Evolutionary conservation across 768 basidiomycete genomes (phyloP), one percentile per base, ranked within the genome.

Genomic region (Lentinula sp.): DNA sequence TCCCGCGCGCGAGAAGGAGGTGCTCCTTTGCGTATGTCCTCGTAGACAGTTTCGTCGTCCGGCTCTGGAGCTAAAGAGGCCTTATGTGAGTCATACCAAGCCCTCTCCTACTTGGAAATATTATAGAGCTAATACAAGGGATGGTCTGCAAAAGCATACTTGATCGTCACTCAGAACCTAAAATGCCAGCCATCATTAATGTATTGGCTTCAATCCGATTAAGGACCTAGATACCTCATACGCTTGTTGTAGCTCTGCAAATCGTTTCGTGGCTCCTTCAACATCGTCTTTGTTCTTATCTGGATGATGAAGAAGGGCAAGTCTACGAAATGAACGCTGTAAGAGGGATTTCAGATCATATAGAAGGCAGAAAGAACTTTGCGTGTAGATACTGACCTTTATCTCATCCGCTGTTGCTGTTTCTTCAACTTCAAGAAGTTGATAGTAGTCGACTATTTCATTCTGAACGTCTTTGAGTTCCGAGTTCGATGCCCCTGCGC

Each of bases 11-110:
- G 72, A 66, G 80, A 70, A 18, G 83, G 78, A 35, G 83, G 81
- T 43, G 80, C 79, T 15, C 95, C 95, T 61, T 76, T 82, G 55
- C 85, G 83, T 59, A 98, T 88, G 67, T 94, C 90, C 63, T 97
- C 88, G 66, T 93, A 91, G 15, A 96, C 87, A 2, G 80, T 83
- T 48, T 89, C 86, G 48, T 90, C 91, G 70, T 95, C 95, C 45
- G 92, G 84, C 67, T 91, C 89, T 2, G 90, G 89, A 16, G 79
- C 76, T 6, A 94, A 79, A 28, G 90, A 89, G 32, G 89, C 86
- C 61, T 88, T 86, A 71, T 98, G 96, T 4, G 86, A 86, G 73
- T 99, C 97, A 73, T 99, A 99, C 92, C 95, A 99, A 48, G 97
- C 95, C 66, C 97, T 81, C 80, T 98, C 96, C 91, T 96, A 84